Evolutionary conservation across 2,329 filamentous ascomycete genomes (phyloP).

Genomic region (Grosmannia serpens): DNA sequence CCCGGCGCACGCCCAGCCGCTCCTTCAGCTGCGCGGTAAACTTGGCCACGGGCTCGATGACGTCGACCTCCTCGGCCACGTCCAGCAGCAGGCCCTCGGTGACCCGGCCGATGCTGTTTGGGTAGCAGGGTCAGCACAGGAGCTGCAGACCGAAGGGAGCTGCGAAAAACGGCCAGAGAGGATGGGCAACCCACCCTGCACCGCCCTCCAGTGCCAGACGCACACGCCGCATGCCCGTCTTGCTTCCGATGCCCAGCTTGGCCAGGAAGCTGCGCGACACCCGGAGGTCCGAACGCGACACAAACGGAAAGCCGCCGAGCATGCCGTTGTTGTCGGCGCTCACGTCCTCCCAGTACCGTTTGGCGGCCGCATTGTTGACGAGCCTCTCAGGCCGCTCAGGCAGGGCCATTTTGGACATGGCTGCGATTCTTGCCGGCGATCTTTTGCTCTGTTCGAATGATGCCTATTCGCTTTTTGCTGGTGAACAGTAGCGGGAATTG

Average conservation of each 20-base stretch:
- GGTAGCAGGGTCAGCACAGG: background rate
- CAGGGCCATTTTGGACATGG: background rate
- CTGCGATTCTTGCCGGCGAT: background rate
- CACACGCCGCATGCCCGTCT: conserved; percentile 19
- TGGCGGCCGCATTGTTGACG: conserved; percentile 24
- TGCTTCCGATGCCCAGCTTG: conserved; percentile 45
- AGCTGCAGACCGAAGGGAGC: background rate
- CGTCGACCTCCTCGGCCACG: conserved; percentile 61
- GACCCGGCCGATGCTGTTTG: conserved; percentile 63
- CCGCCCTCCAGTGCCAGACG: conserved; percentile 26
- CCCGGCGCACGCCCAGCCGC: conserved; percentile 44
- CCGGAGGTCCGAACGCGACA: conserved; percentile 60
- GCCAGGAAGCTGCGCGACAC: conserved; percentile 59
- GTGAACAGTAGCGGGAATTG: background rate
- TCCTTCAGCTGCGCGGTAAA: conserved; percentile 56
- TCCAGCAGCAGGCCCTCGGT: conserved; percentile 65
- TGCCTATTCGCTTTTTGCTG: background rate
- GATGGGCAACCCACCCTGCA: conserved; percentile 23
- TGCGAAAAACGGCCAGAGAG: too few species aligned
- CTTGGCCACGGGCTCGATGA: conserved; percentile 74
- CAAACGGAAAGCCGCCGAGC: conserved; percentile 59
- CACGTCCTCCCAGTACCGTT: conserved; percentile 35
- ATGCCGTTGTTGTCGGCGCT: conserved; percentile 52
- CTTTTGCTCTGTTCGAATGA: background rate
- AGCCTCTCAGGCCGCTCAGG: conserved; percentile 18